Percentiles rank a stretch among this genome's conserved stretches.
phyloP scores from a whole-genome alignment of 805 yeast species.

The Candida adriatica region DNA sequence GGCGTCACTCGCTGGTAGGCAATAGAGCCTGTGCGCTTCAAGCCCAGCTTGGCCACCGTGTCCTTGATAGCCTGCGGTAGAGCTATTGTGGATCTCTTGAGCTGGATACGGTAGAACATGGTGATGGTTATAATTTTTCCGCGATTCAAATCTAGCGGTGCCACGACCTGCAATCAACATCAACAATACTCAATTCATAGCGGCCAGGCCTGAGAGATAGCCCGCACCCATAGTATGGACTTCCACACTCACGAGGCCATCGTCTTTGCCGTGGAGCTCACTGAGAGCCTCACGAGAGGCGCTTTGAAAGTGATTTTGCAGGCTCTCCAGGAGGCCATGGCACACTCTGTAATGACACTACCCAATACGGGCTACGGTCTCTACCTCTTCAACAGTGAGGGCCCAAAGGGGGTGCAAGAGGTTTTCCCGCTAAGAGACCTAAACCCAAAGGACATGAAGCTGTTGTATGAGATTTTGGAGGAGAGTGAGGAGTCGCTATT shows the following conservation, averaged over 20 bases:
- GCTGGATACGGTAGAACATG: conserved; percentile 57
- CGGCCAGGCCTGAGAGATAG: too few relatives aligned
- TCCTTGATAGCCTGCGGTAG: conserved; percentile 62
- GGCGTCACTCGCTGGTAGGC: conserved; percentile 71
- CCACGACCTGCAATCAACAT: too few relatives aligned
- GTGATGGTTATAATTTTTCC: too few relatives aligned
- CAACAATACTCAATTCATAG: too few relatives aligned
- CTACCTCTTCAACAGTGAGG: conserved; percentile 42
- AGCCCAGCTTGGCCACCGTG: conserved; percentile 67
- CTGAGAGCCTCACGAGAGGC: conserved; percentile 38
- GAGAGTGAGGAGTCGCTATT: conserved; percentile 29
- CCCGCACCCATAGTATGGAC: too few relatives aligned
- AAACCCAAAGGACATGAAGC: conserved; percentile 51
- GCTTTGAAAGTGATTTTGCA: conserved; percentile 47
- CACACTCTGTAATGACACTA: conserved; percentile 54
- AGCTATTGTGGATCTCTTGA: conserved; percentile 79
- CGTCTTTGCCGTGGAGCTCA: conserved; percentile 53
- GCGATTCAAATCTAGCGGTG: too few relatives aligned
- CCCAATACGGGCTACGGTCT: conserved; percentile 76
- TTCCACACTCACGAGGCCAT: conserved; percentile 57
- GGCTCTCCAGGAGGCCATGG: conserved; percentile 54
- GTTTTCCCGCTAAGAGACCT: conserved; percentile 49
- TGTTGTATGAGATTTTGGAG: conserved; percentile 41
- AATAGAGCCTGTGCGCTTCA: conserved; percentile 64
- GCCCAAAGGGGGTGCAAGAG: conserved; percentile 38